phyloP scores from a whole-genome alignment of 768 basidiomycete genomes.

The Auricularia auricula-judae region DNA sequence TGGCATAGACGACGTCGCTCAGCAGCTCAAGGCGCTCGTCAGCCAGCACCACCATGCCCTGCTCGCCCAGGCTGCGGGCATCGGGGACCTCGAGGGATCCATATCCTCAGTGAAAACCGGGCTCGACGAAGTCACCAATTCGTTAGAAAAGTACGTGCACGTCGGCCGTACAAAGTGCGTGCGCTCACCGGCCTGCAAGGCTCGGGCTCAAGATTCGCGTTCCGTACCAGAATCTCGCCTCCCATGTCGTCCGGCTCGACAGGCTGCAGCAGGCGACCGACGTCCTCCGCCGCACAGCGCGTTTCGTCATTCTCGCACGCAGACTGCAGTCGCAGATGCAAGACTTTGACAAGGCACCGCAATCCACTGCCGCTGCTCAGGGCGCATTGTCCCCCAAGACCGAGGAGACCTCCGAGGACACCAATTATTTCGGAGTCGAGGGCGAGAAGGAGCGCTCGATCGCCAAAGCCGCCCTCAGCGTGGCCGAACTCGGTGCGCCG shows the following conservation, averaged over 20 bases:
- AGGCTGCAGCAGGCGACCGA: slow-evolving; percentile 78
- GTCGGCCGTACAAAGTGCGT: slow-evolving; percentile 11
- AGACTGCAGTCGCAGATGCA: slow-evolving; percentile 79
- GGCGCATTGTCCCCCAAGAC: neutral
- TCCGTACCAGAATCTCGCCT: slow-evolving; percentile 67
- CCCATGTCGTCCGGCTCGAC: slow-evolving; percentile 60
- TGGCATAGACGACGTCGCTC: slow-evolving; percentile 85
- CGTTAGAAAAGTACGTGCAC: slow-evolving; percentile 59
- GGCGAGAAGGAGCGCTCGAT: slow-evolving; percentile 80
- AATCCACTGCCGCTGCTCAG: slow-evolving; percentile 1
- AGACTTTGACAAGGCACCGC: slow-evolving; percentile 36
- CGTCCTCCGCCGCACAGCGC: slow-evolving; percentile 67
- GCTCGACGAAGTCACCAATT: slow-evolving; percentile 60
- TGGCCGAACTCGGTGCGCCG: slow-evolving; percentile 79
- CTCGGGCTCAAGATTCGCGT: slow-evolving; percentile 76
- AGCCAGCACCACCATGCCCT: slow-evolving; percentile 74
- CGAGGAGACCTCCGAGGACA: neutral
- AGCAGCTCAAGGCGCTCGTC: slow-evolving; percentile 80
- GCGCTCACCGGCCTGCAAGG: slow-evolving; percentile 27
- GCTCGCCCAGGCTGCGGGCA: slow-evolving; percentile 68
- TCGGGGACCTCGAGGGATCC: slow-evolving; percentile 59
- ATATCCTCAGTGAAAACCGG: slow-evolving; percentile 56
- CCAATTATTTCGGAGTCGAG: slow-evolving; percentile 22
- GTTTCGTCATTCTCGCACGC: slow-evolving; percentile 75
- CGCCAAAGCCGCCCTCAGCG: slow-evolving; percentile 87